Evolutionary conservation across 257 asterid genomes (phyloP), one percentile per base, ranked within the genome.

Genomic region (Primulina eburnea): DNA sequence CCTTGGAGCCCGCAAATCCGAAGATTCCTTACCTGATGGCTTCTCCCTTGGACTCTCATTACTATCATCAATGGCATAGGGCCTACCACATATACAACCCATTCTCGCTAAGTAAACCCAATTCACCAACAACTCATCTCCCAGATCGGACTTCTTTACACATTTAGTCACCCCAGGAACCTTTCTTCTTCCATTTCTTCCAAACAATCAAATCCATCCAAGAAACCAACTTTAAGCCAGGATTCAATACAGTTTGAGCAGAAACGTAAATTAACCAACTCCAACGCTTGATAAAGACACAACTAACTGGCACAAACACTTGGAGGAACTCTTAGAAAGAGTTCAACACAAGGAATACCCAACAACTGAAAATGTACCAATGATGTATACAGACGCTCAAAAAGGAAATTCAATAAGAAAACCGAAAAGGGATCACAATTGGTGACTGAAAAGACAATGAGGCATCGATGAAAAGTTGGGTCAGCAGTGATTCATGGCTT

Each of bases 81-180:
- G 89, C 77, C 89, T 92, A 76, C 96, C 83, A 75, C 90, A 89
- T 73, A 67, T 71, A 85, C 89, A 78, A 29, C 98, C 98, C 98
- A 92, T 92, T 81, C 34, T 71, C 33, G 40, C 73, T 24, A 61
- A 73, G 73, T 61, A 55, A 72, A 52, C 82, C 33, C 80, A 85
- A 83, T 68, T 74, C 75, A 70, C 21, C 75, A 58, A 73, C 70
- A 78, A 69, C 77, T 80, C 82, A 77, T 79, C 79, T 67, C 84
- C 76, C 77, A 70, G 75, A 82, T 73, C 82, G 75, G 71, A 71
- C 59, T 64, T 59, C 65, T 73, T 47, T 73, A 50, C 60, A 26
- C 82, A 81, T 69, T 77, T 65, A 29, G 69, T 50, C 70, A 66
- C 64, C 63, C n/a, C 82, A 79, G 58, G 52, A 80, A 75, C 71